A percentile compares a stretch with the other conserved stretches of the same genome.
Evolutionary conservation across 768 basidiomycete genomes (phyloP).

Genomic region (Fibroporia radiculosa): DNA sequence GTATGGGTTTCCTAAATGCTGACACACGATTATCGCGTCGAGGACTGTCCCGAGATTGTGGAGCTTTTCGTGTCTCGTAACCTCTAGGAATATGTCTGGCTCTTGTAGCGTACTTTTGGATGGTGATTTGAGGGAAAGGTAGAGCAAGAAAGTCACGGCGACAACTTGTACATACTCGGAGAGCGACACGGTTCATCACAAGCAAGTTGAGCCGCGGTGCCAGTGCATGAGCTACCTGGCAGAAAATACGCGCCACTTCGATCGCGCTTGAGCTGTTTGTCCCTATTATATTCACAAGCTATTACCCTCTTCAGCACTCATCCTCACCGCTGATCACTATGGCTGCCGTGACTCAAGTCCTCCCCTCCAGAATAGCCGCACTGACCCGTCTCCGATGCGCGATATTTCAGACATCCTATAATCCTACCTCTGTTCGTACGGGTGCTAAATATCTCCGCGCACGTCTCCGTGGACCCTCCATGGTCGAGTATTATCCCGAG

Average conservation of each 20-base stretch:
- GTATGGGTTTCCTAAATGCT: not conserved
- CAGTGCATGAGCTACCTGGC: not conserved
- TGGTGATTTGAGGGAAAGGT: not conserved
- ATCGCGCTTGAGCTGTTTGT: too few relatives aligned
- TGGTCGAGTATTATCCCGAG: slow-evolving; percentile 77
- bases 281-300: too few relatives aligned
- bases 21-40: too few relatives aligned
- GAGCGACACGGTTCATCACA: not conserved
- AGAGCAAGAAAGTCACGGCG: not conserved
- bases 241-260: too few relatives aligned
- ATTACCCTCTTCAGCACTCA: too few relatives aligned
- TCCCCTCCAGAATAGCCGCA: slow-evolving; percentile 46
- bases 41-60: too few relatives aligned
- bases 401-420: slow-evolving; percentile 85
- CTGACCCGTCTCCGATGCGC: slow-evolving; percentile 57
- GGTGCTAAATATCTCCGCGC: slow-evolving; percentile 89
- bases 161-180: not conserved
- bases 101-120: not conserved
- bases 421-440: slow-evolving; percentile 72
- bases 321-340: too few relatives aligned
- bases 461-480: slow-evolving; percentile 76
- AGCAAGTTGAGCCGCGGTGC: not conserved
- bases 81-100: not conserved
- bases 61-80: not conserved
- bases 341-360: slow-evolving; percentile 28